Evolutionary conservation across 83 land plant species (phyloP), one percentile per base, ranked within the genome.

Genomic region (Thuja plicata): DNA sequence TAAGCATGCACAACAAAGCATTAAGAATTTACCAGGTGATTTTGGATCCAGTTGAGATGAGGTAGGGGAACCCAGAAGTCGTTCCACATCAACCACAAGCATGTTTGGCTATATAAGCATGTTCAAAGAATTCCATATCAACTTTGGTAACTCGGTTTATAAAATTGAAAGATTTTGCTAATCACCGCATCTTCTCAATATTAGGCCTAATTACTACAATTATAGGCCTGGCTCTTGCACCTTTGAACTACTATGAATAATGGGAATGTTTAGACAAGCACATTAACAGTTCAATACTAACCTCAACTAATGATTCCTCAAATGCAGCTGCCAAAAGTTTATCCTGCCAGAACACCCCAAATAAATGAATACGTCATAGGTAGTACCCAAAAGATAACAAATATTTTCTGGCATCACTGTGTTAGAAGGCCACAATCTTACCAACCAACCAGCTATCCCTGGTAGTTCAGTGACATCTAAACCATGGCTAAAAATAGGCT

Each of bases 251-350:
- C 30, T 46, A 48, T 54, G 37, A 87, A 32, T 41, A 87, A 54
- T 54, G 19, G 34, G 17, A 55, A 66, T 5, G 40, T 27, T 57
- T 52, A 41, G 45, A 2, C 13, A 83, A 40, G 11, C 19, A 71
- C 78, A 85, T 10, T 80, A 89, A 13, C 60, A 57, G 38, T 24
- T 27, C 54, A 88, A 43, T 82, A 85, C 86, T 89, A 57, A 97
- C 99, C 99, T 94, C 96, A 76, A 98, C 98, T 52, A 98, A 90
- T 30, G 99, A 94, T 89, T 97, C 91, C 89, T 96, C 98, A 91
- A 98, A 92, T 86, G 96, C 98, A 89, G 89, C 89, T 46, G 94
- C 92, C 6, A 98, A 84, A 70, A 97, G 90, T 43, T 94, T 95
- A 89, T 97, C 99, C 99, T 98, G 90, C 30, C 71, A 80, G 86